Conservation (phyloP, 225 moss, liverwort and hornwort species). For the Polytrichum commune region DNA sequence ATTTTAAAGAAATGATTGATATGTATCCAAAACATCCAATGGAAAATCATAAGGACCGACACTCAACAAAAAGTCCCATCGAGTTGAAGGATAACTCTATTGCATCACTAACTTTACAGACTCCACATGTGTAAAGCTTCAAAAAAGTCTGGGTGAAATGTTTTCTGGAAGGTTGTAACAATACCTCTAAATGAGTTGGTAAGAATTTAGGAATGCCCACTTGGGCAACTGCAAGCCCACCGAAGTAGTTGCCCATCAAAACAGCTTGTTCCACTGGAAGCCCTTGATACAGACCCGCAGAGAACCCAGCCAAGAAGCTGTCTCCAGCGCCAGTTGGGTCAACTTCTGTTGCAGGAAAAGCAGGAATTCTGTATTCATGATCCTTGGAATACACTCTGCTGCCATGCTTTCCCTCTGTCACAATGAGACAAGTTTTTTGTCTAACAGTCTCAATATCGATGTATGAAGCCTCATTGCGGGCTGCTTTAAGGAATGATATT, state of each 20-base stretch:
- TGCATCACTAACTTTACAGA: background rate
- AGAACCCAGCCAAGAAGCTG: conserved; percentile 93
- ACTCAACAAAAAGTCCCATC: background rate
- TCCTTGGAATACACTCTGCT: conserved; percentile 77
- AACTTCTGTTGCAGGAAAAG: conserved; percentile 80
- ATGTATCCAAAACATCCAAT: background rate
- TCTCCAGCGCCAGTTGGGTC: conserved; percentile 98
- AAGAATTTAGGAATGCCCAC: conserved; percentile 85
- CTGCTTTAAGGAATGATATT: conserved; percentile 83
- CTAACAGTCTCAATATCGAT: conserved; percentile 79
- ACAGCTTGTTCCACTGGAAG: conserved; percentile 84
- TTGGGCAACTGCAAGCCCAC: conserved; percentile 87
- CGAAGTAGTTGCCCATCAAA: conserved; percentile 94
- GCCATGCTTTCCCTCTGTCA: conserved; percentile 90
- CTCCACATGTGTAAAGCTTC: background rate
- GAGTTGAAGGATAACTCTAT: background rate
- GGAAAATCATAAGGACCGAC: background rate
- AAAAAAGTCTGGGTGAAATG: background rate
- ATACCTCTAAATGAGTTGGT: conserved; percentile 72
- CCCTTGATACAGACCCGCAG: conserved; percentile 82
- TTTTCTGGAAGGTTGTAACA: background rate
- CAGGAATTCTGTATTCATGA: conserved; percentile 73
- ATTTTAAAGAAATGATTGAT: background rate
- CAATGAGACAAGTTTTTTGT: conserved; percentile 78
- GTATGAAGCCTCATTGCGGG: conserved; percentile 78